Evolutionary conservation across 176 grass and related monocot genomes (phyloP), one percentile per base, ranked within the genome.

Genomic region (Saccharum officinarum): DNA sequence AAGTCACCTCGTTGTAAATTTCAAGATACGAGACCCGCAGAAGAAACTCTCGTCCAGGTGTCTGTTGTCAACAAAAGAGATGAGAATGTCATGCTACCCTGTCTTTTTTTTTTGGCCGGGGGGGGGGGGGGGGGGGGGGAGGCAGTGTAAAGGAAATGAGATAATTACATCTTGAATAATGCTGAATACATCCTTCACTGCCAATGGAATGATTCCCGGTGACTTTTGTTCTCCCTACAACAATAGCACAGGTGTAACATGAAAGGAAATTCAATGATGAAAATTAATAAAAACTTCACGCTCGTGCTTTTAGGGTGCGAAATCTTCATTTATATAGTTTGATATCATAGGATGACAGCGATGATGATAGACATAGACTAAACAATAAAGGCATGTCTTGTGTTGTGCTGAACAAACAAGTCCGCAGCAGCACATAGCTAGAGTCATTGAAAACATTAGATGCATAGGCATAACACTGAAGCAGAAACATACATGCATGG

Each of bases 11-110:
- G 79, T 98, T 98, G 80, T 98, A 98, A 87, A 98, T 98, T 92
- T 98, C 96, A 89, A 98, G 91, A 82, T 98, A 98, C 41, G 96
- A 98, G 81, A 98, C 96, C 59, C 96, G 96, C 74, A 98, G 86
- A 90, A 98, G 96, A 94, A 98, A 98, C 72, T 98, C 96, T 73
- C 93, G 89, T 47, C 96, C 96, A 45, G 96, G 96, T 59, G 96
- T 98, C 96, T 98, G 88, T 87, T 39, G 66, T 79, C 20, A 86
- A 79, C 64, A 86, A 71, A 80, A 86, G 66, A 80, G 67, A 85
- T 5, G 37, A 77, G 13, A 71, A 75, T 91, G 76, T 91, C 78
- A 95, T 72, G 66, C 4, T 37, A 62, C 16, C 17, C 31, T 50
- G 82, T 7, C 14, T 7, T n/a, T n/a, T n/a, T n/a, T n/a, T n/a